These are phyloP conservation scores for Metschnikowia santaceciliae DNA, from an alignment of 805 yeast genomes.

Conservation along the genomic window DNA sequence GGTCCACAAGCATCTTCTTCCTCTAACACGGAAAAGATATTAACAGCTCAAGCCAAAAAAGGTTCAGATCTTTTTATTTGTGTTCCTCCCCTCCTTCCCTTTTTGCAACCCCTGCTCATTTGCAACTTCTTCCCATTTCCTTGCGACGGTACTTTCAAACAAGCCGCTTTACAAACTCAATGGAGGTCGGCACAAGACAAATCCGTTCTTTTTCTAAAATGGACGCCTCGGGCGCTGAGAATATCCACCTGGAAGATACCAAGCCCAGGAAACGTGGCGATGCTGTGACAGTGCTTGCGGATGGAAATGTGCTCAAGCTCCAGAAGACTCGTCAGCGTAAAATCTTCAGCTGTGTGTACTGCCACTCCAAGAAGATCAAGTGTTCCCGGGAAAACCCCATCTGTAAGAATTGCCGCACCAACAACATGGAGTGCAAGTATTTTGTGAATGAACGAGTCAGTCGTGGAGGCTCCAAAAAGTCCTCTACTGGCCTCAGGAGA, in stretches of 20 bases:
- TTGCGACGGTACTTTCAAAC: too few relatives aligned
- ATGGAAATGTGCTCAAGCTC: conserved; percentile 55
- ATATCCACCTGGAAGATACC: background rate
- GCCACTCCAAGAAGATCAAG: conserved; percentile 59
- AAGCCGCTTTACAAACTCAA: background rate
- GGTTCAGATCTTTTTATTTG: too few relatives aligned
- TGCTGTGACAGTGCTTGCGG: conserved; percentile 33
- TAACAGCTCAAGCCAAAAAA: background rate
- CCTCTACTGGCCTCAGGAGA: background rate
- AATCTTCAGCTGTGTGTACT: conserved; percentile 53
- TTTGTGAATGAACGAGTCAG: conserved; percentile 56
- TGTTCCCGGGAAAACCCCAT: conserved; percentile 58
- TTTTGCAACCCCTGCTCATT: too few relatives aligned
- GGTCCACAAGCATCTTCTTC: background rate
- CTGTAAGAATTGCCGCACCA: conserved; percentile 51
- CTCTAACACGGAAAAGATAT: background rate
- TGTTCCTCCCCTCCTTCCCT: too few relatives aligned
- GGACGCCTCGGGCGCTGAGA: background rate
- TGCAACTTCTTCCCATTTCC: too few relatives aligned
- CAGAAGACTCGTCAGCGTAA: conserved; percentile 60
- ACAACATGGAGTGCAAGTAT: conserved; percentile 48
- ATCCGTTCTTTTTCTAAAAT: background rate
- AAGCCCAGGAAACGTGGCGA: conserved; percentile 1
- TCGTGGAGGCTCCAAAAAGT: conserved; percentile 30
- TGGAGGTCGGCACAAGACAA: background rate